phyloP scores from a whole-genome alignment of 2,329 filamentous ascomycete genomes.

The Gnomoniopsis smithogilvyi region DNA sequence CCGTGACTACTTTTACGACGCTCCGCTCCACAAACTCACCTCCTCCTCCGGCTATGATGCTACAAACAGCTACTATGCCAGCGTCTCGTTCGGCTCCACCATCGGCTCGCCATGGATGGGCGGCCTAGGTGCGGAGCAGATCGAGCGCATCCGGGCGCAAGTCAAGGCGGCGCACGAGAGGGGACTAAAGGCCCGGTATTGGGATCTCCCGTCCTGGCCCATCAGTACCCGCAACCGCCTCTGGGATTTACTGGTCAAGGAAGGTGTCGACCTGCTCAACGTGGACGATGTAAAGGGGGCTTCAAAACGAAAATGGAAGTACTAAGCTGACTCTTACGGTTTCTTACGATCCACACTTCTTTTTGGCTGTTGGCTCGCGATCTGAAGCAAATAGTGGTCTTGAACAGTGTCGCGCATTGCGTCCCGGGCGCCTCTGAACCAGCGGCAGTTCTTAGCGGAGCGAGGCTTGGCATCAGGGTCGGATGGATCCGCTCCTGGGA shows the following conservation, averaged over 20 bases:
- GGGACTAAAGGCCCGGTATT: slow-evolving; percentile 57
- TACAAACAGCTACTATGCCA: slow-evolving; percentile 66
- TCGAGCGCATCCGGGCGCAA: slow-evolving; percentile 40
- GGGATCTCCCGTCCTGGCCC: slow-evolving; percentile 59
- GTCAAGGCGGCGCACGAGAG: slow-evolving; percentile 46
- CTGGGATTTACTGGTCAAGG: slow-evolving; percentile 52
- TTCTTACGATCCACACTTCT: not conserved
- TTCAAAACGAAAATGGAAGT: slow-evolving; percentile 35
- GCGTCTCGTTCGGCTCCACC: slow-evolving; percentile 49
- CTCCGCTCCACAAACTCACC: slow-evolving; percentile 48
- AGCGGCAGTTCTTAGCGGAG: not conserved
- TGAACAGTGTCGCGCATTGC: no score
- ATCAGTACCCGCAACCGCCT: slow-evolving; percentile 49
- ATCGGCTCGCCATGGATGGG: slow-evolving; percentile 50
- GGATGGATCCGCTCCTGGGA: not conserved
- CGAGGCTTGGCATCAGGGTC: not conserved
- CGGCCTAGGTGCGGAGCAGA: slow-evolving; percentile 41
- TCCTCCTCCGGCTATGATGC: slow-evolving; percentile 36
- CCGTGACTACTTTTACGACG: slow-evolving; percentile 65
- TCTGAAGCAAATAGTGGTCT: no score
- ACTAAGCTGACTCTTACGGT: not conserved
- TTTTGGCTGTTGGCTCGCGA: no score
- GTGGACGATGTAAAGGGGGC: slow-evolving; percentile 56
- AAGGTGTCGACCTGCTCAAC: slow-evolving; percentile 59
- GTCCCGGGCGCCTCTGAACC: no score